These are phyloP conservation scores for Termitomyces sp. DNA, from an alignment of 768 basidiomycete genomes.

Conservation along the genomic window DNA sequence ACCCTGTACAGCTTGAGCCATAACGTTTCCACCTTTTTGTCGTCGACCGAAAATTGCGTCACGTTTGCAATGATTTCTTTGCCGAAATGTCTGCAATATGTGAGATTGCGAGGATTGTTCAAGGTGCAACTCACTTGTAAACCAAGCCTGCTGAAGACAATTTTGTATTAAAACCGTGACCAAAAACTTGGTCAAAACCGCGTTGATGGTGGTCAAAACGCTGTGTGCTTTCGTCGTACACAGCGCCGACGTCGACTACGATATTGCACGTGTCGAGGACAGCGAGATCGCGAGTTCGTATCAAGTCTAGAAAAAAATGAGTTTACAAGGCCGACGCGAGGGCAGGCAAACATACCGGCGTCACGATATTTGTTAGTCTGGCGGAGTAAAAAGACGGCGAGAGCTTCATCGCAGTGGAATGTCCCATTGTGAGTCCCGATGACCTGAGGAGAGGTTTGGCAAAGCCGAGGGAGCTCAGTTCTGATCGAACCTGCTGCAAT, in stretches of 20 bases:
- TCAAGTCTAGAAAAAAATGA: slow-evolving; percentile 39
- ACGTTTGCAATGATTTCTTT: slow-evolving; percentile 72
- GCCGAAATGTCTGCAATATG: slow-evolving; percentile 70
- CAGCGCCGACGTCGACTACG: slow-evolving; percentile 93
- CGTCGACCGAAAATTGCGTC: slow-evolving; percentile 41
- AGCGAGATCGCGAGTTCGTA: slow-evolving; percentile 67
- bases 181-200: slow-evolving; percentile 87
- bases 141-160: slow-evolving; percentile 89
- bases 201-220: slow-evolving; percentile 97
- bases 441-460: slow-evolving; percentile 34
- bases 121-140: slow-evolving; percentile 64
- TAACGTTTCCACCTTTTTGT: slow-evolving; percentile 63
- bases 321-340: neutral
- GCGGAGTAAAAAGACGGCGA: slow-evolving; percentile 86
- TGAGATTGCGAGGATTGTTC: neutral
- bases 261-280: slow-evolving; percentile 80
- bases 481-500: slow-evolving; percentile 25
- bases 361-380: slow-evolving; percentile 69
- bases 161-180: slow-evolving; percentile 83
- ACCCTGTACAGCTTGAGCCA: slow-evolving; percentile 92
- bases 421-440: slow-evolving; percentile 96
- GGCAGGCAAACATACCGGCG: slow-evolving; percentile 47
- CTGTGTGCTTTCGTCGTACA: slow-evolving; percentile 74
- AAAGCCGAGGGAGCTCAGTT: neutral
- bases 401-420: slow-evolving; percentile 95